Evolutionary conservation across 2,329 filamentous ascomycete species (phyloP).

Genomic region (Ophiostoma tasmaniense): DNA sequence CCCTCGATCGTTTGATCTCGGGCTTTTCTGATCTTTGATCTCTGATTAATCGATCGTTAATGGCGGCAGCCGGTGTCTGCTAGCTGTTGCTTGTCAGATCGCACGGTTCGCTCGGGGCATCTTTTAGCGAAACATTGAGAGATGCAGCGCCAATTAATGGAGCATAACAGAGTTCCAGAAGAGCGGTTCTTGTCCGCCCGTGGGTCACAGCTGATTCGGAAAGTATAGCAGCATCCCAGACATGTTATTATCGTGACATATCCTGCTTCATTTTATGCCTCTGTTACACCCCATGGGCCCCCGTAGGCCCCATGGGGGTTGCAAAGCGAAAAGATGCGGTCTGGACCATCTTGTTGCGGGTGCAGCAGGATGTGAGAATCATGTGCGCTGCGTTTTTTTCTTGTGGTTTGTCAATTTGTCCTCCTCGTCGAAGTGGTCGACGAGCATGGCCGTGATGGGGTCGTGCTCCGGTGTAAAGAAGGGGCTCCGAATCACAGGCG

Average conservation of each 20-base stretch:
- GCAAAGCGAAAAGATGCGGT: constrained; percentile 43
- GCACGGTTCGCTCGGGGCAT: neutral
- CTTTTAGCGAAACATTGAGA: neutral
- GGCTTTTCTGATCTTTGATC: neutral
- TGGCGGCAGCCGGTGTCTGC: neutral
- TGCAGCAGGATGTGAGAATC: constrained; percentile 47
- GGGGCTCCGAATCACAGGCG: constrained; percentile 27
- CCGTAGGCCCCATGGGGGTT: constrained; percentile 53
- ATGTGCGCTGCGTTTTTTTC: constrained; percentile 32
- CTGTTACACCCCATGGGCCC: neutral
- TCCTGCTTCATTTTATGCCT: constrained; percentile 49
- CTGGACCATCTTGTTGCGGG: constrained; percentile 43
- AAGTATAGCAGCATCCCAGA: neutral
- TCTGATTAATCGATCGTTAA: neutral
- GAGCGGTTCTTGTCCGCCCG: too few relatives aligned
- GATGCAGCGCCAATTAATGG: neutral
- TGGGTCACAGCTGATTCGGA: neutral
- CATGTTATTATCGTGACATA: neutral
- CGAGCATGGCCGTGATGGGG: constrained; percentile 40
- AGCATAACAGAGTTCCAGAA: neutral
- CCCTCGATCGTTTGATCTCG: neutral
- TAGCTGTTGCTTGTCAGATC: neutral
- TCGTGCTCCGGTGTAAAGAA: constrained; percentile 48
- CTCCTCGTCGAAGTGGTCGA: constrained; percentile 25
- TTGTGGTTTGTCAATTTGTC: constrained; percentile 16